These are phyloP conservation scores for Tylopilus subfusipes DNA, from an alignment of 768 basidiomycete genomes.

Conservation along the genomic window DNA sequence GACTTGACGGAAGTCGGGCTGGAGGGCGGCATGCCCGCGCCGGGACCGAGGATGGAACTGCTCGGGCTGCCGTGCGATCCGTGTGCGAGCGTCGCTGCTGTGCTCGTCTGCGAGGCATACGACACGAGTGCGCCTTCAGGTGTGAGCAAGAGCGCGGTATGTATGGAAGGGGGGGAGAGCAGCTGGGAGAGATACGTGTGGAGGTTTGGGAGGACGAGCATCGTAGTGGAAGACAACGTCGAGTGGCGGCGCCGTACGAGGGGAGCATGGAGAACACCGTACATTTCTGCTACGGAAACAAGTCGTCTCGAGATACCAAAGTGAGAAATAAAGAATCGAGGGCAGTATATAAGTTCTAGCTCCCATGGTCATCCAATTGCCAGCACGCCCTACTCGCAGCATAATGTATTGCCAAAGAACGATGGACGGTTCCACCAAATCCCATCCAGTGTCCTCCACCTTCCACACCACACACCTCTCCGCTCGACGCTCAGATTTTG, in stretches of 20 bases:
- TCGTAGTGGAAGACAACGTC: conserved; percentile 24
- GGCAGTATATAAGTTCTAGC: not conserved
- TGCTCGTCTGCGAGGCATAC: conserved; percentile 48
- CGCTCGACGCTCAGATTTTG: conserved; percentile 6
- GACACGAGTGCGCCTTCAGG: conserved; percentile 74
- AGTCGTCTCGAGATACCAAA: conserved; percentile 1
- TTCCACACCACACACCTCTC: not conserved
- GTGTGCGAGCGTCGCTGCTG: not conserved
- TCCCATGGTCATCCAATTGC: conserved; percentile 4
- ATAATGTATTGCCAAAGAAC: conserved; percentile 9
- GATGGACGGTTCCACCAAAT: conserved; percentile 1
- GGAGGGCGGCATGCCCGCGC: not conserved
- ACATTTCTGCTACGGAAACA: conserved; percentile 30
- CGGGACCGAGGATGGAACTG: conserved; percentile 2
- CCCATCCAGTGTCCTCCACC: conserved; percentile 11
- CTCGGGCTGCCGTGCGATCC: conserved; percentile 5
- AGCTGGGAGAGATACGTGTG: conserved; percentile 64
- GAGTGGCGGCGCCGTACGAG: conserved; percentile 5
- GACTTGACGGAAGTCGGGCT: conserved; percentile 15
- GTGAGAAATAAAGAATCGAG: conserved; percentile 1
- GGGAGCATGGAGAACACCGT: conserved; percentile 18
- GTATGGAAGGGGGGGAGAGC: conserved; percentile 55
- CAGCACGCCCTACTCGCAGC: conserved; percentile 9
- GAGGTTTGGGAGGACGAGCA: conserved; percentile 69
- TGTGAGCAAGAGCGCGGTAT: conserved; percentile 69